Percentiles rank a stretch among this genome's conserved stretches.
Evolutionary conservation across 2,329 filamentous ascomycete species (phyloP).

Genomic region (Epichloe typhina): DNA sequence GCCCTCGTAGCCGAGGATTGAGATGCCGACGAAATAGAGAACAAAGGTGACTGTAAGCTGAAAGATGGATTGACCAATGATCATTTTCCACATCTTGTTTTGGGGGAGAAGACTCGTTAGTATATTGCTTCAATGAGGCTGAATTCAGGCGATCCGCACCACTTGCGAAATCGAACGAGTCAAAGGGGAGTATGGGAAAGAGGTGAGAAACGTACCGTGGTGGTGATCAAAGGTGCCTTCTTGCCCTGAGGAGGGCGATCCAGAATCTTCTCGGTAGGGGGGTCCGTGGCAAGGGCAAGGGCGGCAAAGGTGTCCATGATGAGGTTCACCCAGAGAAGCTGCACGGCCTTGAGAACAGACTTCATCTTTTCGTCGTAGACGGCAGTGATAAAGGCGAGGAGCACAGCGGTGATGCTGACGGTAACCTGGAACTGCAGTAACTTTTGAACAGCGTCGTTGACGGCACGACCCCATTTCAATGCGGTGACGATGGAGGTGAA

Average conservation of each 20-base stretch:
- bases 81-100: conserved; percentile 98
- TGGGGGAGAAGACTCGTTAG: conserved; percentile 34
- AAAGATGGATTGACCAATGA: conserved; percentile 81
- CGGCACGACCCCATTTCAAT: conserved; percentile 65
- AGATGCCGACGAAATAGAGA: conserved; percentile 53
- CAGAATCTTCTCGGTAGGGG: conserved; percentile 45
- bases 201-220: conserved; percentile 20
- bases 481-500: conserved; percentile 75
- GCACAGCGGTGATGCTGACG: conserved; percentile 84
- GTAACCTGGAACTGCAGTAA: conserved; percentile 69
- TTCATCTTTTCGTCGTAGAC: conserved; percentile 55
- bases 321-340: conserved; percentile 90
- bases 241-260: conserved; percentile 44
- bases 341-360: conserved; percentile 76
- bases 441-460: conserved; percentile 66
- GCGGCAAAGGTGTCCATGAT: conserved; percentile 97
- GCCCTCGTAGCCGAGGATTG: conserved; percentile 54
- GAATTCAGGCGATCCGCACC: too few species aligned
- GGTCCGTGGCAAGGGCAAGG: conserved; percentile 77
- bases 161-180: too few species aligned
- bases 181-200: too few species aligned
- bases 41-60: conserved; percentile 71
- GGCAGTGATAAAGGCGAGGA: conserved; percentile 77
- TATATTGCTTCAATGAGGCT: too few species aligned
- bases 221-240: conserved; percentile 58